These are phyloP conservation scores for Solanum medicagineum DNA, from an alignment of 257 asterid genomes.

Conservation along the genomic window DNA sequence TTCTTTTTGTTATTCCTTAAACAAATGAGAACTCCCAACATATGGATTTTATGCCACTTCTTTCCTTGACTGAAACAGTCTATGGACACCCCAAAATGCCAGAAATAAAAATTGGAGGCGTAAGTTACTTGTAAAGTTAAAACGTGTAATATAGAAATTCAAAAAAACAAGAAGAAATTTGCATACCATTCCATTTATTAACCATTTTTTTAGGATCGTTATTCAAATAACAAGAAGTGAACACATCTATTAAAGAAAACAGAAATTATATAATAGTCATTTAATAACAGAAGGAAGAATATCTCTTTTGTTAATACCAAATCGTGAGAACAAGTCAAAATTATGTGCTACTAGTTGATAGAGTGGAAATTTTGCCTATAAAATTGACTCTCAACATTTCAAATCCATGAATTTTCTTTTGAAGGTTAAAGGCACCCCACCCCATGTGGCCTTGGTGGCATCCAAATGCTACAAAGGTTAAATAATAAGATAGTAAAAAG, in stretches of 20 bases:
- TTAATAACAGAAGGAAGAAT: not conserved
- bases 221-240: not conserved
- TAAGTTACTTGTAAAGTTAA: not conserved
- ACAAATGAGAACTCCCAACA: not conserved
- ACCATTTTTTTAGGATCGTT: too few relatives aligned
- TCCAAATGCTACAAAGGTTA: conserved; percentile 1
- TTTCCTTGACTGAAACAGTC: not conserved
- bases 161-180: not conserved
- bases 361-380: conserved; percentile 2
- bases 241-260: not conserved
- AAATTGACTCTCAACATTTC: conserved; percentile 1
- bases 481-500: conserved; percentile 1
- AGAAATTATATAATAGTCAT: not conserved
- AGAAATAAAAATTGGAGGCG: not conserved
- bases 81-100: not conserved
- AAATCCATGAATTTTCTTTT: not conserved
- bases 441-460: conserved; percentile 5
- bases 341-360: not conserved
- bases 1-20: not conserved
- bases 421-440: not conserved
- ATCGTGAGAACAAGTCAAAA: not conserved
- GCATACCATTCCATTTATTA: not conserved
- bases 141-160: not conserved
- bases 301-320: not conserved
- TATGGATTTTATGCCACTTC: not conserved